These are phyloP conservation scores for Xylariales sp. DNA, from an alignment of 2,329 filamentous ascomycete genomes.

Conservation along the genomic window DNA sequence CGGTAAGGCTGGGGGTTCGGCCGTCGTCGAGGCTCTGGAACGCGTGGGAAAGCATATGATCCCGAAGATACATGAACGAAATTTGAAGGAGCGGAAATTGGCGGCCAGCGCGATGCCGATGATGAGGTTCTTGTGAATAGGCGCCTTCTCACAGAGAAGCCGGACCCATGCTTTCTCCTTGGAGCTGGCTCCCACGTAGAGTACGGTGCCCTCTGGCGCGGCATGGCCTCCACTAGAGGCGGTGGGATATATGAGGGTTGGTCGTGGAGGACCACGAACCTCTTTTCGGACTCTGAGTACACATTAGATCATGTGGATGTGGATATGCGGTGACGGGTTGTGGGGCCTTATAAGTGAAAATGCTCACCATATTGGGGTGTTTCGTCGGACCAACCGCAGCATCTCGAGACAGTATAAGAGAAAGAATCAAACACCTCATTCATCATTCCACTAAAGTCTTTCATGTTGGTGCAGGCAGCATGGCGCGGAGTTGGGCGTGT, in stretches of 20 bases:
- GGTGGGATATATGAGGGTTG: conserved; percentile 32
- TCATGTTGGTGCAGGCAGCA: conserved; percentile 32
- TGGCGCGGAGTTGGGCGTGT: too few species aligned
- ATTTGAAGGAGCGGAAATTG: conserved; percentile 55
- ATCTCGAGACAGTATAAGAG: conserved; percentile 40
- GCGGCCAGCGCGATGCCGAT: conserved; percentile 41
- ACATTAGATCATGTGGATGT: conserved; percentile 21
- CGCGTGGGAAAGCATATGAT: conserved; percentile 22
- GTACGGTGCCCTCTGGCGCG: conserved; percentile 15
- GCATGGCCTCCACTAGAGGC: conserved; percentile 22
- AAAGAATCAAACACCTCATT: conserved; percentile 39
- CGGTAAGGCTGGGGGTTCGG: conserved; percentile 38
- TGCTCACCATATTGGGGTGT: conserved; percentile 34
- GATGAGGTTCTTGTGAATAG: conserved; percentile 35
- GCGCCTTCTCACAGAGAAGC: conserved; percentile 41
- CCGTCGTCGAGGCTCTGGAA: conserved; percentile 17
- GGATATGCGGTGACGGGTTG: conserved; percentile 6
- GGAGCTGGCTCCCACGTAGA: conserved; percentile 26
- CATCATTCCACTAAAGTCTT: conserved; percentile 35
- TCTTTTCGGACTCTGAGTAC: conserved; percentile 23
- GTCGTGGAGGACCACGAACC: conserved; percentile 30
- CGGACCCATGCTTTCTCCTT: conserved; percentile 33
- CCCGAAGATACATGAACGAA: conserved; percentile 53
- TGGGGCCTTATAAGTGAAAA: conserved; percentile 6
- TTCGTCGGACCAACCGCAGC: conserved; percentile 38